Base-by-base conservation (phyloP, 2,329 filamentous ascomycete species). In the Pseudonectria buxi region DNA sequence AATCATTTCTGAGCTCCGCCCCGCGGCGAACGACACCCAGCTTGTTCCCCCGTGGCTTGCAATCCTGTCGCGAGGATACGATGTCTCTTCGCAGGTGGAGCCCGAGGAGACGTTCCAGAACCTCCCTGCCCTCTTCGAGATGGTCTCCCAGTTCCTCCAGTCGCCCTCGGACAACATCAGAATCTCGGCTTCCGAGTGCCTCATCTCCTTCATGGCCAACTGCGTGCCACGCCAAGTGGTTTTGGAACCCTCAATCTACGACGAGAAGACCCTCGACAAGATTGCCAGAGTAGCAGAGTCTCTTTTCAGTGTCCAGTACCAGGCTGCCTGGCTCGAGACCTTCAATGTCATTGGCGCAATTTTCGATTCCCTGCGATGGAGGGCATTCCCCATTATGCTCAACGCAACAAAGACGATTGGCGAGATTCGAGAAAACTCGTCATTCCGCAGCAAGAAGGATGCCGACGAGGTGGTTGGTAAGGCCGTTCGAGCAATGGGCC, bases 11-110 rank as follows among this genome's bases (percentile, higher is more conserved):
- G 89, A 96, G 58, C 68, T 98, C 47, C 86, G 90, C 49, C 92
- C 92, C 7, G 86, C 88, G 4, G 78, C 89, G 48, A 95, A 90
- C 59, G 92, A 98, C 63, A 90, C 89, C 3, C 90, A 95, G 61
- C 75, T 98, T 24, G 77, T 96, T 4, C 92, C 92, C 1, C 86
- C 92, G 0, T 98, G 92, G 92, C 87, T 98, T 50, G 92, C 92
- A 10, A 92, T 98, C 36, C 64, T 98, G 14, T 95, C 90, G 10
- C 74, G 92, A 59, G 92, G 89, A 6, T 96, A 95, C 61, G 89
- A 95, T 57, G 88, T 96, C 6, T 86, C 87, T 5, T 83, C 88
- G 1, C 87, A 95, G 56, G 74, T 95, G 34, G 82, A 86, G 47
- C 83, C 89, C 3, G 83, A 94, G 36, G 88, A 95, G 36, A 95